Base-by-base conservation (phyloP, 306 rosid genomes). In the Vachellia pachyceras region DNA sequence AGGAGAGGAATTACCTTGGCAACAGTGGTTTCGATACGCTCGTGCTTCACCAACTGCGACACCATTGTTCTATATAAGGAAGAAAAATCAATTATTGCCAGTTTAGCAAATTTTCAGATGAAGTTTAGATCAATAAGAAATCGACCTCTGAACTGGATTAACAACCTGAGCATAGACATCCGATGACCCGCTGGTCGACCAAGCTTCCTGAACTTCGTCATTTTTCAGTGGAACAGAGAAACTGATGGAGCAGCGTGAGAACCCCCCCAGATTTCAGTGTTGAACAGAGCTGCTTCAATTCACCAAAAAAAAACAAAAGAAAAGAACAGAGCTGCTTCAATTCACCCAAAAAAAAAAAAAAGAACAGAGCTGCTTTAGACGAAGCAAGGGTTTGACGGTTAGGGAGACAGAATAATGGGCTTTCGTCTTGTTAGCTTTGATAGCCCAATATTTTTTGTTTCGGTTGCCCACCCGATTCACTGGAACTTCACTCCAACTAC, bases 1-100 rank as follows among this genome's bases (percentile, higher is more conserved):
- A 6, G 12, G 25, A 18, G 40, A 15, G 35, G 3, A 36, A 7
- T 2, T 77, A 89, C 98, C 98, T 95, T 95, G 79, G 97, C 87
- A 76, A 93, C 88, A 55, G 99, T 95, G 80, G 99, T 95, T 92
- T 95, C 99, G 10, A 95, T 91, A 15, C 99, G 97, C 84, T 95
- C 97, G 57, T 95, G 97, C 91, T 90, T 95, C 82, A 95, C 98
- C 88, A 95, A 73, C 85, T 95, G 98, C 39, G 99, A 95, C 5
- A 95, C 98, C 99, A 95, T 91, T 35, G 98, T 95, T 87, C 96
- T 94, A 41, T 52, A 77, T 3, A 84, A 66, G 20, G 67, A 35
- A 36, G 64, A 1, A 23, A 60, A 76, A 46, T 7, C 1, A 52
- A 25, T 23, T 3, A n/a, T 46, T 20, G 35, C 40, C 8, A 39